Evolutionary conservation across 306 rosid species (phyloP).

Genomic region (Citrullus amarus): DNA sequence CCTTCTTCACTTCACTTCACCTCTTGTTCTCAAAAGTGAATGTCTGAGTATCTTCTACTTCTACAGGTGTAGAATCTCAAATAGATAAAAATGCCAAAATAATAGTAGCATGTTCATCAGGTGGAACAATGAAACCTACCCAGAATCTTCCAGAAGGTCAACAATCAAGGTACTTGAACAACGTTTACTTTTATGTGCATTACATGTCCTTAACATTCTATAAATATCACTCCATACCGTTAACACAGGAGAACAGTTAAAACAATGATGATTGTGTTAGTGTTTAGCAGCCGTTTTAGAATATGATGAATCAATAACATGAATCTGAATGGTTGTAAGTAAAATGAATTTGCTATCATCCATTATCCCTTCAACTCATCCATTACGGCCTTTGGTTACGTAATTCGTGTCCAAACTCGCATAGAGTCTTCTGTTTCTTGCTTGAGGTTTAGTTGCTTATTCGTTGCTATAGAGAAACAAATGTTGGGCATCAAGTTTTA

Average conservation of each 20-base stretch:
- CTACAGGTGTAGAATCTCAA: slow-evolving; percentile 65
- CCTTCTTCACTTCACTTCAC: background rate
- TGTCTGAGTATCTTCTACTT: background rate
- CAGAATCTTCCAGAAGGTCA: slow-evolving; percentile 94
- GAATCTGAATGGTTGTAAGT: background rate
- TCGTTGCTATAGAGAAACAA: background rate
- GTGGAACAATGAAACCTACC: slow-evolving; percentile 87
- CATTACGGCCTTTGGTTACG: background rate
- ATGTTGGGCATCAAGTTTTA: background rate
- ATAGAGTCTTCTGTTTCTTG: background rate
- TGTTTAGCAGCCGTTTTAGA: background rate
- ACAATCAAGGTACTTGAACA: slow-evolving; percentile 59
- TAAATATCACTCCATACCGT: background rate
- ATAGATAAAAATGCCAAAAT: slow-evolving; percentile 61
- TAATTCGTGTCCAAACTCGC: background rate
- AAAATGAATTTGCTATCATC: background rate
- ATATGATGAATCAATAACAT: background rate
- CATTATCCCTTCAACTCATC: background rate
- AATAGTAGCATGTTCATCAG: slow-evolving; percentile 83
- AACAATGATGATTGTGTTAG: background rate
- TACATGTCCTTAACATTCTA: background rate
- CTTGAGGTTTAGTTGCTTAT: background rate
- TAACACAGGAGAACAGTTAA: background rate
- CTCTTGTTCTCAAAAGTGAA: slow-evolving; percentile 2
- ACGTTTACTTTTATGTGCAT: background rate